Evolutionary conservation across 1,139 yeast genomes (phyloP).

Genomic region (Taphrina betulina): DNA sequence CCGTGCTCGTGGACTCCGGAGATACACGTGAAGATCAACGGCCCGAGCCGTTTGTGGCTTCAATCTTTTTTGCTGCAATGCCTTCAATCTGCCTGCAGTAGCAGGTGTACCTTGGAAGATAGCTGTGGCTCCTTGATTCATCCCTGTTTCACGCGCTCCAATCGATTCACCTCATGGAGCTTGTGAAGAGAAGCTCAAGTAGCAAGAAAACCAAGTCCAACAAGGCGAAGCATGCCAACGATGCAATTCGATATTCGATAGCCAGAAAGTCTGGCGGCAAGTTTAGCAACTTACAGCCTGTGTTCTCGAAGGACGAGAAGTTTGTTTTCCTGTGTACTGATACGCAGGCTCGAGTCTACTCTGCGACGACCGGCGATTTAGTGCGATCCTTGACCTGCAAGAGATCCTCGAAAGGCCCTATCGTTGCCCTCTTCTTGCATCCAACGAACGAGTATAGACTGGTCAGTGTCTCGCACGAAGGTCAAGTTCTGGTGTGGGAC

Average conservation of each 20-base stretch:
- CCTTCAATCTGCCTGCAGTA: too few species aligned
- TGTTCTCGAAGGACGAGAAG: constrained; percentile 16
- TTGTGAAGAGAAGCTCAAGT: not conserved
- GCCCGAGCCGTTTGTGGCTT: too few species aligned
- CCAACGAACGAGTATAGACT: constrained; percentile 33
- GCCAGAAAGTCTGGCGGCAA: constrained; percentile 17
- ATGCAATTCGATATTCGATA: not conserved
- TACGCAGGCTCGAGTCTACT: constrained; percentile 30
- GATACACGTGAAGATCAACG: too few species aligned
- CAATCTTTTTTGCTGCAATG: too few species aligned
- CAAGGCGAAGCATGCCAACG: not conserved
- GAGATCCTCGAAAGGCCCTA: constrained; percentile 1
- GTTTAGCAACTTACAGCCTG: constrained; percentile 16
- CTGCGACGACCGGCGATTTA: constrained; percentile 29
- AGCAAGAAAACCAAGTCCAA: too few species aligned
- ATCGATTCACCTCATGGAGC: too few species aligned
- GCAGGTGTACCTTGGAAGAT: too few species aligned
- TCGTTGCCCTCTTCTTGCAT: constrained; percentile 25
- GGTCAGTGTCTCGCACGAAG: constrained; percentile 18
- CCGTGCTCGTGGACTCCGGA: too few species aligned
- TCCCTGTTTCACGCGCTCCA: too few species aligned
- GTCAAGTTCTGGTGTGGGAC: constrained; percentile 31
- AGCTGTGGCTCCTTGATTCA: too few species aligned
- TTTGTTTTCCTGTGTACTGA: constrained; percentile 24
- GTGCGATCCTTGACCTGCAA: constrained; percentile 5